Evolutionary conservation across 2,329 filamentous ascomycete genomes (phyloP).

Genomic region (Fusarium torulosum): DNA sequence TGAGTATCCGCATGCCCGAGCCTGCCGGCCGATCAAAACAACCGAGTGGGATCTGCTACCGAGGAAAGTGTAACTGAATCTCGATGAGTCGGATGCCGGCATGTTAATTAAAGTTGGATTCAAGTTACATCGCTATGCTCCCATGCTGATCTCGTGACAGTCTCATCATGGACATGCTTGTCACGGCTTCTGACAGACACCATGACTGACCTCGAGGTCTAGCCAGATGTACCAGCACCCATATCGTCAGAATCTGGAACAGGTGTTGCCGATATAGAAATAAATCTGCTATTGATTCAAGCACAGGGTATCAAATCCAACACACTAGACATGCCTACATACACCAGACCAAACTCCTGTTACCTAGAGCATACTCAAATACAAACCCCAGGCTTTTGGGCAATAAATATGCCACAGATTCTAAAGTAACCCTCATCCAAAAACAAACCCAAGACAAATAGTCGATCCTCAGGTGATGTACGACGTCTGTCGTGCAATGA

Average conservation of each 20-base stretch:
- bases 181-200: not conserved
- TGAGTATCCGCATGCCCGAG: slow-evolving; percentile 1
- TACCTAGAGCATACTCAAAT: slow-evolving; percentile 16
- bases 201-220: not conserved
- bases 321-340: slow-evolving; percentile 22
- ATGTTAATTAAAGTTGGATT: not conserved
- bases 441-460: slow-evolving; percentile 7
- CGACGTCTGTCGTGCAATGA: slow-evolving; percentile 1
- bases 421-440: slow-evolving; percentile 19
- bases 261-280: not conserved
- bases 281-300: slow-evolving; percentile 29
- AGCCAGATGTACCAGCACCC: not conserved
- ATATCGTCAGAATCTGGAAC: not conserved
- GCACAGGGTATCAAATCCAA: slow-evolving; percentile 42
- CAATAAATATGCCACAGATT: slow-evolving; percentile 1
- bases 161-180: not conserved
- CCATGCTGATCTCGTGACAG: not conserved
- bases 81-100: not conserved
- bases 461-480: not conserved
- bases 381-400: slow-evolving; percentile 22
- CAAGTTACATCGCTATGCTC: not conserved
- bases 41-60: not conserved
- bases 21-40: not conserved
- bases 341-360: slow-evolving; percentile 32
- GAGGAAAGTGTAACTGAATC: not conserved